Evolutionary conservation across 2,329 filamentous ascomycete genomes (phyloP), one percentile per base, ranked within the genome.

Genomic region (Plenodomus biglobosus): DNA sequence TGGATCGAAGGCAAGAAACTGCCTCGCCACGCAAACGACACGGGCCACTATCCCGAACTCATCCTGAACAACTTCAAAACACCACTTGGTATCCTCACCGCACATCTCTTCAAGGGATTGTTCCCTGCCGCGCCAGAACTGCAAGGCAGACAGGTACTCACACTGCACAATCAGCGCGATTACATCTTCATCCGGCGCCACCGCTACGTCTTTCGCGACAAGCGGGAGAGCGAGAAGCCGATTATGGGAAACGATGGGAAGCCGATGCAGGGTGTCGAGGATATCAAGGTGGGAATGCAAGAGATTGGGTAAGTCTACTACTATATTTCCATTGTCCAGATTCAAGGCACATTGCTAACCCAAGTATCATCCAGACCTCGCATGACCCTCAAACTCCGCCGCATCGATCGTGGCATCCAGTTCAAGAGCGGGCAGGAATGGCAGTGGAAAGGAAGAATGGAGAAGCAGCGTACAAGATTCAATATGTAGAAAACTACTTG

Each of bases 371-470:
- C n/a, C n/a, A 63, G 61, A 7, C 62, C 64, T 5, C 79, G 85
- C 62, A 80, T 94, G 76, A 92, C 88, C 2, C 74, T 97, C 56
- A 97, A 97, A 78, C 75, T 99, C 64, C 84, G 92, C 60, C 84
- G 94, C 64, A 86, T 97, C 37, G 92, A 97, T 70, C 92, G 91
- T 74, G 92, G 92, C 0, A 88, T 99, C 57, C 89, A 78, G 78
- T 84, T 72, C 77, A 86, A 73, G 39, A 85, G 83, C 72, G 90
- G 90, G 32, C 83, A 90, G 59, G 89, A 95, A 68, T 97, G 94
- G 92, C 84, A 96, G 70, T 99, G 94, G 94, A 95, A 95, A 76
- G 87, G 88, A 10, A 85, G 85, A 69, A 95, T 94, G 86, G 94
- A 99, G 77, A 96, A 96, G 78, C 80, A 88, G 67, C 81, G 94